Conservation (phyloP, 148 eudicot species). For the Rhododendron kiyosumense region DNA sequence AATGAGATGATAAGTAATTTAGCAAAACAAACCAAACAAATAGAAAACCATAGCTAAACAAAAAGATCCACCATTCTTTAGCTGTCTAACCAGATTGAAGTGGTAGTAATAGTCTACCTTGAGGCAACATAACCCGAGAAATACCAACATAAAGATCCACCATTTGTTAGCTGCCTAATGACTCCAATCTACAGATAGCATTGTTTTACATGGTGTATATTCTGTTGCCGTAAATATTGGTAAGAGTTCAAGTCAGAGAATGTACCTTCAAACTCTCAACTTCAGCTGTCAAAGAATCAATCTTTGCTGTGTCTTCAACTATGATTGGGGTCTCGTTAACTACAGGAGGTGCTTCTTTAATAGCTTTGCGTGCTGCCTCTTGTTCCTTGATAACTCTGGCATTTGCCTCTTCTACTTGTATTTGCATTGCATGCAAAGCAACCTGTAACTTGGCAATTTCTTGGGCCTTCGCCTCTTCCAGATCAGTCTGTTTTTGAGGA, state of each 20-base stretch:
- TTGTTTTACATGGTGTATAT: not conserved
- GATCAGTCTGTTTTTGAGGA: conserved; percentile 53
- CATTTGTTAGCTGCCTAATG: not conserved
- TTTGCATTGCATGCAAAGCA: conserved; percentile 65
- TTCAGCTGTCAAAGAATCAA: conserved; percentile 73
- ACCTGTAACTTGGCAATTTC: conserved; percentile 77
- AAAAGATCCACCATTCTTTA: not conserved
- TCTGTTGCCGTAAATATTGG: not conserved
- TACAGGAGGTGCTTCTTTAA: conserved; percentile 90
- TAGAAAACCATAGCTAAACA: not conserved
- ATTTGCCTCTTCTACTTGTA: conserved; percentile 74
- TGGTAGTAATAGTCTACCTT: not conserved
- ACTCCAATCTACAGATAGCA: not conserved
- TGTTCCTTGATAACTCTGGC: conserved; percentile 55
- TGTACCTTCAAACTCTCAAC: conserved; percentile 72
- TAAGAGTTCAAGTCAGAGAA: not conserved
- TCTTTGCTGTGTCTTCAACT: conserved; percentile 80
- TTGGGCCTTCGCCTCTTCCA: conserved; percentile 89
- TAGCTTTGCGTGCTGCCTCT: conserved; percentile 85
- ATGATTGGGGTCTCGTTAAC: conserved; percentile 85
- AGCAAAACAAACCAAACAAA: not conserved
- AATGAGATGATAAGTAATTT: not conserved
- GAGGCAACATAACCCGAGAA: not conserved
- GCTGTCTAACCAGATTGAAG: not conserved
- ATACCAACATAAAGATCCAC: not conserved